phyloP scores from a whole-genome alignment of 441 rosid species.

The Corymbia calophylla region DNA sequence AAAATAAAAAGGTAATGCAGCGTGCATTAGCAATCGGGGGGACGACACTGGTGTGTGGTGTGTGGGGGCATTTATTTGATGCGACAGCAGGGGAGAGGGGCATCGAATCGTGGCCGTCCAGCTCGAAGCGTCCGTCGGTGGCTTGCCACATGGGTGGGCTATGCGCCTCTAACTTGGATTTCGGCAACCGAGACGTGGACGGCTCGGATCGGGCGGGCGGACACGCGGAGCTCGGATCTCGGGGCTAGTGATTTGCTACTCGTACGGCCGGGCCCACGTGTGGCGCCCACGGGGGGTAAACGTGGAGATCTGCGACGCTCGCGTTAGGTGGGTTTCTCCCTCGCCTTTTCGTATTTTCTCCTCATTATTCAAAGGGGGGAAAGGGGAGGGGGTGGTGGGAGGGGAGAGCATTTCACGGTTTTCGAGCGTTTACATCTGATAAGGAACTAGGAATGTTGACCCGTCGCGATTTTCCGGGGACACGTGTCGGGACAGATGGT shows the following conservation, averaged over 20 bases:
- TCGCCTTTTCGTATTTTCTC: not conserved
- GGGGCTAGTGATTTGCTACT: not conserved
- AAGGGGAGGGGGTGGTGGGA: no score
- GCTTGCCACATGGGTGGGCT: not conserved
- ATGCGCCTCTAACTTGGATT: not conserved
- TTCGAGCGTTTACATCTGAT: not conserved
- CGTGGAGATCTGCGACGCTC: not conserved
- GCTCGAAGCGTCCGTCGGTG: not conserved
- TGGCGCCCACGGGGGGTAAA: not conserved
- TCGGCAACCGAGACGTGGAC: slow-evolving; percentile 1
- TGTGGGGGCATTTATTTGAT: not conserved
- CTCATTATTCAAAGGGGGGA: no score
- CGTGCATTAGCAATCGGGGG: not conserved
- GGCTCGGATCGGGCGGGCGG: not conserved
- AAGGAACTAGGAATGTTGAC: not conserved
- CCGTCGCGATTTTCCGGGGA: not conserved
- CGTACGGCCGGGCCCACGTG: not conserved
- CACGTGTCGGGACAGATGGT: not conserved
- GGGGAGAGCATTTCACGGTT: not conserved
- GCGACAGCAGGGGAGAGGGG: not conserved
- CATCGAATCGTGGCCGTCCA: slow-evolving; percentile 1
- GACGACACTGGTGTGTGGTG: not conserved
- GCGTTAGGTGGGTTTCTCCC: not conserved
- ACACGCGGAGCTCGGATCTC: not conserved
- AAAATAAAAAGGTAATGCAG: not conserved